Percentiles rank a stretch among this genome's conserved stretches.
These are phyloP conservation scores for Tolypocladium amazonense DNA, from an alignment of 2,329 filamentous ascomycete genomes.

Conservation along the genomic window DNA sequence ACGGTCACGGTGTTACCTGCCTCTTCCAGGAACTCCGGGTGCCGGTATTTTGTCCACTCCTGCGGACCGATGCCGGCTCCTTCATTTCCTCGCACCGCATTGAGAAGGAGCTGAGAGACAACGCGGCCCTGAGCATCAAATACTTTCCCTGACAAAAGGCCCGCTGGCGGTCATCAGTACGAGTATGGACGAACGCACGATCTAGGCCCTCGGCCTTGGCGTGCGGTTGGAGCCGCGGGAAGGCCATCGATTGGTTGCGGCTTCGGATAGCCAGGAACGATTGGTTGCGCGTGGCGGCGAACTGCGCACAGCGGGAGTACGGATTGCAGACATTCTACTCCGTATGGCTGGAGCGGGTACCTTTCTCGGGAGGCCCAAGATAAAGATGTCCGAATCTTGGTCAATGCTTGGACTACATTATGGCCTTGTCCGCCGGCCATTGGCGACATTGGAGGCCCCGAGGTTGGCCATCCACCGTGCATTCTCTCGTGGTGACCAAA, in stretches of 20 bases:
- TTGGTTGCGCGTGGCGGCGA: neutral
- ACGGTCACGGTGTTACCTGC: neutral
- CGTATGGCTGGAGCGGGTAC: neutral
- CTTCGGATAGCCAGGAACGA: neutral
- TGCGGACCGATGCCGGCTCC: neutral
- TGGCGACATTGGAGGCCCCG: neutral
- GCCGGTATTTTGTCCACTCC: neutral
- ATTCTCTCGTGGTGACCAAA: neutral
- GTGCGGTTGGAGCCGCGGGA: neutral
- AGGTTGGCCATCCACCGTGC: neutral
- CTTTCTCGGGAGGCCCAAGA: neutral
- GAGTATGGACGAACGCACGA: neutral
- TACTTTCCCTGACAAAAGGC: neutral
- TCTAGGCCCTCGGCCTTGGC: neutral
- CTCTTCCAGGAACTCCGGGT: neutral
- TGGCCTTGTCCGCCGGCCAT: neutral
- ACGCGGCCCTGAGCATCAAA: too few species aligned
- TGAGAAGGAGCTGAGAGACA: neutral
- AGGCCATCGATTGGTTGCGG: neutral
- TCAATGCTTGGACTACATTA: neutral
- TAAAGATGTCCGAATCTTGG: neutral
- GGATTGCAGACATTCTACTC: too few species aligned
- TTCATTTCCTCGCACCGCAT: neutral
- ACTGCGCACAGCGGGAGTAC: neutral
- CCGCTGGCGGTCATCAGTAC: neutral